These are phyloP conservation scores for Sporisorium reilianum DNA, from an alignment of 1,284 basidiomycete genomes.

Conservation along the genomic window DNA sequence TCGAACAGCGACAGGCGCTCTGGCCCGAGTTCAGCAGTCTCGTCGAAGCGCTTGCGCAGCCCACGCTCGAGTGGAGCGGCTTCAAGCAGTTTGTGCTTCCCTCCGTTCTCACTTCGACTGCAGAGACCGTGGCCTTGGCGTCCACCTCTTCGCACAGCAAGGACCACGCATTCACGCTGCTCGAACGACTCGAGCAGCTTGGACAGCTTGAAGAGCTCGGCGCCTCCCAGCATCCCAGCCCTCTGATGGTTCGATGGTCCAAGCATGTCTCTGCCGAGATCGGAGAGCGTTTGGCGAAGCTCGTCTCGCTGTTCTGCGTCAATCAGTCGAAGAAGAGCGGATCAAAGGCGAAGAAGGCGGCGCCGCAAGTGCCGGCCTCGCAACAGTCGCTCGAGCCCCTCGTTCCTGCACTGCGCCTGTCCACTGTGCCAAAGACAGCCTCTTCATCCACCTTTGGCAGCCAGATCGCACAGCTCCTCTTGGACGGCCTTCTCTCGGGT, in stretches of 20 bases:
- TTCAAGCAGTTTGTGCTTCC: slow-evolving; percentile 65
- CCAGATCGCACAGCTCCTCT: slow-evolving; percentile 31
- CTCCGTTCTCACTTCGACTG: slow-evolving; percentile 53
- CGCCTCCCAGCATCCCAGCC: slow-evolving; percentile 33
- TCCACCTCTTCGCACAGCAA: slow-evolving; percentile 34
- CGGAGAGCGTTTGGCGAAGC: slow-evolving; percentile 23
- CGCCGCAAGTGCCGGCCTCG: slow-evolving; percentile 11
- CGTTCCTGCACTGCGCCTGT: slow-evolving; percentile 43
- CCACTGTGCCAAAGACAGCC: slow-evolving; percentile 28
- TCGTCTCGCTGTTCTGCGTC: slow-evolving; percentile 32
- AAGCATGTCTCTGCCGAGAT: slow-evolving; percentile 45
- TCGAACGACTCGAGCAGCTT: slow-evolving; percentile 53
- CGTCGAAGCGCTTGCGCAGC: slow-evolving; percentile 56
- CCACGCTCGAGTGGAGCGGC: slow-evolving; percentile 52
- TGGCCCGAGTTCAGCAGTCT: slow-evolving; percentile 59
- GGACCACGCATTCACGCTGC: slow-evolving; percentile 51
- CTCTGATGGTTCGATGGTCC: slow-evolving; percentile 45
- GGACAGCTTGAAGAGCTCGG: slow-evolving; percentile 44
- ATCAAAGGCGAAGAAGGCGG: slow-evolving; percentile 12
- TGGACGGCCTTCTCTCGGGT: slow-evolving; percentile 33
- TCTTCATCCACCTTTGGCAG: slow-evolving; percentile 16
- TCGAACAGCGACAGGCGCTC: slow-evolving; percentile 36
- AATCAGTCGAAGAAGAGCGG: background rate
- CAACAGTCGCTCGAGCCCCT: slow-evolving; percentile 33
- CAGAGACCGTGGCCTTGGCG: slow-evolving; percentile 37